Conservation (phyloP, 2,329 filamentous ascomycete genomes). For the Ceratocystis smalleyi region DNA sequence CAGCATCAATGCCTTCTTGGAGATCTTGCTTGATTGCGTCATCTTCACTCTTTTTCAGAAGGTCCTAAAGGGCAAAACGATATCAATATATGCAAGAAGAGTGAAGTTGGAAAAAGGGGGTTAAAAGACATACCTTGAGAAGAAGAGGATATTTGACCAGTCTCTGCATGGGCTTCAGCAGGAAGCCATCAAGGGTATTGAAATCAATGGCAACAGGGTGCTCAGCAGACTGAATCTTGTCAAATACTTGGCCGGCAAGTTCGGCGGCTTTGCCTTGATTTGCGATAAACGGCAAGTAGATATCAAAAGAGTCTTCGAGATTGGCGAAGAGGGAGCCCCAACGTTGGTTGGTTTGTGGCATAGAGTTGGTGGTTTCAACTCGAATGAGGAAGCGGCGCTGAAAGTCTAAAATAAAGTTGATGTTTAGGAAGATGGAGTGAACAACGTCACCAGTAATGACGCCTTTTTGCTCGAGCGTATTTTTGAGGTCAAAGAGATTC, state of each 20-base stretch:
- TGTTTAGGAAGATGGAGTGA: constrained; percentile 90
- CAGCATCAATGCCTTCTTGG: constrained; percentile 59
- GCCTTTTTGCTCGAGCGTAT: constrained; percentile 72
- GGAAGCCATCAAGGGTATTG: constrained; percentile 76
- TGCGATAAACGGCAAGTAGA: constrained; percentile 93
- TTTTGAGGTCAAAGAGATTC: constrained; percentile 83
- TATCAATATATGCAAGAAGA: constrained; percentile 21
- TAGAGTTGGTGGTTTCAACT: constrained; percentile 86
- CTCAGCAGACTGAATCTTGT: constrained; percentile 63
- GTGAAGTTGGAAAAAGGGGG: not conserved
- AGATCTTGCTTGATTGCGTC: constrained; percentile 58
- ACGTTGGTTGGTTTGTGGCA: constrained; percentile 60
- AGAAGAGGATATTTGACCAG: constrained; percentile 88
- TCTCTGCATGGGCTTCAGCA: constrained; percentile 92
- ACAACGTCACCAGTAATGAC: constrained; percentile 78
- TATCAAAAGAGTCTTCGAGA: constrained; percentile 74
- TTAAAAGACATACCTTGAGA: constrained; percentile 46
- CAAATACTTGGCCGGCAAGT: constrained; percentile 70
- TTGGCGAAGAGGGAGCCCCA: constrained; percentile 87
- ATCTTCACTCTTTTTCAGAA: constrained; percentile 72
- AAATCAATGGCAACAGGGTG: constrained; percentile 73
- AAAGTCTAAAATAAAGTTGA: constrained; percentile 88
- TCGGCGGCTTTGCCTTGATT: constrained; percentile 86
- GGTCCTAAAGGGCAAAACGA: constrained; percentile 40
- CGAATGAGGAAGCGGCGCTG: constrained; percentile 89